These are phyloP conservation scores for Lizonia empirigonia DNA, from an alignment of 2,329 filamentous ascomycete species.

Conservation along the genomic window DNA sequence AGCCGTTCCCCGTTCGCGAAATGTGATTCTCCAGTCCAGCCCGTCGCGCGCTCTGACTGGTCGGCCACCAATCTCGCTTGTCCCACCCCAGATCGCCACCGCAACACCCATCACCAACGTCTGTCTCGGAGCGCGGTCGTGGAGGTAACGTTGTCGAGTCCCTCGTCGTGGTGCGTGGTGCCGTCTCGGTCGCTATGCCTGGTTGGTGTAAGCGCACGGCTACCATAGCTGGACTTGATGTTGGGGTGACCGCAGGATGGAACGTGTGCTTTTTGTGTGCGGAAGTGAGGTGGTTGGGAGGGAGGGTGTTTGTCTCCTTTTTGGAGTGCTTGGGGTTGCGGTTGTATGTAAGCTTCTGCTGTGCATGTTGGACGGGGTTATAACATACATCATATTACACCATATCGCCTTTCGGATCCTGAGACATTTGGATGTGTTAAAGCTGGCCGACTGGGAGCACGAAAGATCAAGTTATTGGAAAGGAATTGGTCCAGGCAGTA, in stretches of 20 bases:
- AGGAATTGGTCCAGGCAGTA: too few species aligned
- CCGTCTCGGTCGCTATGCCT: slow-evolving; percentile 4
- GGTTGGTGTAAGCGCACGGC: neutral
- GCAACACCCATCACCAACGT: slow-evolving; percentile 2
- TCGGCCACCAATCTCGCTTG: slow-evolving; percentile 11
- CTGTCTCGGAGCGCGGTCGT: slow-evolving; percentile 5
- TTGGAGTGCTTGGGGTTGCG: too few species aligned
- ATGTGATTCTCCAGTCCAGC: neutral
- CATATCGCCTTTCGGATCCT: too few species aligned
- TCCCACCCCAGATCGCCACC: slow-evolving; percentile 6
- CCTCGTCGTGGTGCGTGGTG: neutral
- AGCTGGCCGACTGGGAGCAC: too few species aligned
- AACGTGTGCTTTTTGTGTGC: slow-evolving; percentile 9
- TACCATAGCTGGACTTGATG: neutral
- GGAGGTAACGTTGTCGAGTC: slow-evolving; percentile 5
- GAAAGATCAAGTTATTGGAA: too few species aligned
- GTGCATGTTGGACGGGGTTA: too few species aligned
- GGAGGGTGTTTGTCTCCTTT: neutral
- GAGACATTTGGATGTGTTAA: too few species aligned
- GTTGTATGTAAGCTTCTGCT: too few species aligned
- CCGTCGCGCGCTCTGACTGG: slow-evolving; percentile 1
- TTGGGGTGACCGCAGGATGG: slow-evolving; percentile 10
- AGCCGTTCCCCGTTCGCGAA: neutral
- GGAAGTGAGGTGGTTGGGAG: neutral
- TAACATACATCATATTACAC: too few species aligned